Conservation (phyloP, 306 rosid genomes). For the Prunus davidiana region DNA sequence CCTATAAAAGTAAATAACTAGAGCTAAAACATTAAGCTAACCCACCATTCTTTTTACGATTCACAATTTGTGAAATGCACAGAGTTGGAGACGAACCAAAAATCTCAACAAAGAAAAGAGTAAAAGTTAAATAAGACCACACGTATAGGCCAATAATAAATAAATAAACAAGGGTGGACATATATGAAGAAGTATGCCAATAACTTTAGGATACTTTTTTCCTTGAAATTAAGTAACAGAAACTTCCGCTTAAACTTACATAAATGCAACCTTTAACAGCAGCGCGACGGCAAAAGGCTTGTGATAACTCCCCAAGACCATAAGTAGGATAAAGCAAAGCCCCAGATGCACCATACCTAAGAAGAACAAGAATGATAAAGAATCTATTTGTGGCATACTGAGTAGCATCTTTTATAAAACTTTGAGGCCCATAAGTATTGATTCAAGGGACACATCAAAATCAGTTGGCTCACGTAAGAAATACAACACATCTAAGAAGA, state of each 20-base stretch:
- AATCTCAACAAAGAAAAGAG: background rate
- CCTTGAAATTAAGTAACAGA: background rate
- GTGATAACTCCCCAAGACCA: constrained; percentile 87
- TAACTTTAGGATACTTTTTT: background rate
- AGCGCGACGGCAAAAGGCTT: constrained; percentile 89
- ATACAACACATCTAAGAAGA: background rate
- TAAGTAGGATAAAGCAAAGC: constrained; percentile 83
- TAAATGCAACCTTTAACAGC: constrained; percentile 94
- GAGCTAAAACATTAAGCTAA: background rate
- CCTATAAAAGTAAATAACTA: background rate
- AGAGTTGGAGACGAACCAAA: background rate
- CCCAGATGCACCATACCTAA: constrained; percentile 78
- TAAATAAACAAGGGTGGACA: background rate
- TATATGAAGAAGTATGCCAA: background rate
- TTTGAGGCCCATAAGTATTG: constrained; percentile 1
- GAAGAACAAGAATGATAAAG: constrained; percentile 15
- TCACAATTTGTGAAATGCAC: background rate
- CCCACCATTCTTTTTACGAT: background rate
- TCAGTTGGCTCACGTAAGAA: background rate
- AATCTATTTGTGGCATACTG: background rate
- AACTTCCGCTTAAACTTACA: constrained; percentile 53
- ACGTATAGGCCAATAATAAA: background rate
- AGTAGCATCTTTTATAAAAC: constrained; percentile 6
- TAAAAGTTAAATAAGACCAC: constrained; percentile 1
- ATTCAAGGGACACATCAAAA: background rate